Percentiles rank a stretch among this genome's conserved stretches.
Conservation (phyloP, 805 yeast species). For the Nakazawaea anatomiae region DNA sequence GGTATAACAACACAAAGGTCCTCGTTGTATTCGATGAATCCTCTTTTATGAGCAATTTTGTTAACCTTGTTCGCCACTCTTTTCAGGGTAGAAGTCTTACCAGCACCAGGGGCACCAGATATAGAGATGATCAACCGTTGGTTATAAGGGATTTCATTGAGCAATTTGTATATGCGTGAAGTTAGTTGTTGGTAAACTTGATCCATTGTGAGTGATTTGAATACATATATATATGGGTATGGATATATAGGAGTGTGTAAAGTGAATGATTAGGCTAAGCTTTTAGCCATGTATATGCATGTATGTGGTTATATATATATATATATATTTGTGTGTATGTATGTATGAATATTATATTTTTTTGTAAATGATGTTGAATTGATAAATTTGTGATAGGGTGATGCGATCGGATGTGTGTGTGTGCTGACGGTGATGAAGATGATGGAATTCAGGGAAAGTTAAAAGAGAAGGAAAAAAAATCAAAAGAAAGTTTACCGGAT, state of each 20-base stretch:
- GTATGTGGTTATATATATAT: background rate
- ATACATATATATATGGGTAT: background rate
- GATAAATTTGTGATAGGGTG: too few species aligned
- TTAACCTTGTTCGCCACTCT: conserved; percentile 14
- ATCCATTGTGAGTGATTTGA: conserved; percentile 1
- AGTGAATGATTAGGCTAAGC: background rate
- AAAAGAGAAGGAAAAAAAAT: too few species aligned
- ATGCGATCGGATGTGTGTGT: too few species aligned
- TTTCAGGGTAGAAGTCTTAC: conserved; percentile 30
- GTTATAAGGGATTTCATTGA: conserved; percentile 9
- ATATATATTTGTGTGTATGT: too few species aligned
- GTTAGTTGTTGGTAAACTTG: conserved; percentile 7
- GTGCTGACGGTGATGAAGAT: too few species aligned
- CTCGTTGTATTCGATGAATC: conserved; percentile 6
- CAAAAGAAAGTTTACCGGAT: too few species aligned
- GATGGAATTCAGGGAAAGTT: too few species aligned
- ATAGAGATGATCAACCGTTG: conserved; percentile 26
- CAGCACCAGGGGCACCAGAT: conserved; percentile 39
- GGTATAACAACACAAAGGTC: conserved; percentile 6
- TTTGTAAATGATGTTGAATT: too few species aligned
- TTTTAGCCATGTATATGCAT: too few species aligned
- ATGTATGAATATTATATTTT: too few species aligned
- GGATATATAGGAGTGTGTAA: too few species aligned
- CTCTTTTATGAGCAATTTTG: conserved; percentile 7
- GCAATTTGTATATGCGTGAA: conserved; percentile 1